These are phyloP conservation scores for Citrullus mucosospermus DNA, from an alignment of 306 rosid genomes.

Conservation along the genomic window DNA sequence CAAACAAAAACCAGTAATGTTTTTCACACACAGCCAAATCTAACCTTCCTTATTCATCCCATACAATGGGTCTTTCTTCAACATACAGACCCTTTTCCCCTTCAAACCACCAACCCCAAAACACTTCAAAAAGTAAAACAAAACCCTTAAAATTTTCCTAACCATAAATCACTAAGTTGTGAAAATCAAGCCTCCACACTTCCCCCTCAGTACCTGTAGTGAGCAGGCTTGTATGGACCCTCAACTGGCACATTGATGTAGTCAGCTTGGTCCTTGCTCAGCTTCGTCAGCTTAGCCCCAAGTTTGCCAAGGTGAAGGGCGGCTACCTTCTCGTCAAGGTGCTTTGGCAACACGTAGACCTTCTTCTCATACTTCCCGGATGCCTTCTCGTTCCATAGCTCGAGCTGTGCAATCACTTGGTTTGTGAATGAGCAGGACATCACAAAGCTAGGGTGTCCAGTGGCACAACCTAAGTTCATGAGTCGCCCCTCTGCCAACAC, in stretches of 20 bases:
- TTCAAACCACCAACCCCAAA: not conserved
- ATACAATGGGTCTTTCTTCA: not conserved
- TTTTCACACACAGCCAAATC: constrained; percentile 1
- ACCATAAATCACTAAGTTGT: not conserved
- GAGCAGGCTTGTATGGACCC: constrained; percentile 95
- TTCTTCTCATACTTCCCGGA: constrained; percentile 80
- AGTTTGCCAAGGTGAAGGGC: constrained; percentile 89
- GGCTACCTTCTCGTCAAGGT: constrained; percentile 97
- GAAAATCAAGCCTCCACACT: not conserved
- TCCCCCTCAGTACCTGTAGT: constrained; percentile 62
- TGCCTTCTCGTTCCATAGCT: constrained; percentile 77
- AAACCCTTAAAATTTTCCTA: not conserved
- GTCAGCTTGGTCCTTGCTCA: constrained; percentile 75
- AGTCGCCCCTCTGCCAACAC: constrained; percentile 92
- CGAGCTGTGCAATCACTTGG: constrained; percentile 96
- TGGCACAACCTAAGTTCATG: constrained; percentile 99
- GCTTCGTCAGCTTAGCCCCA: constrained; percentile 86
- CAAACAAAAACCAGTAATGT: not conserved
- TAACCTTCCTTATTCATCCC: not conserved
- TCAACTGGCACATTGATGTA: constrained; percentile 78
- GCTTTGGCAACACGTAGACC: constrained; percentile 91
- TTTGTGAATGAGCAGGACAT: constrained; percentile 99
- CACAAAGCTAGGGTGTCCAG: constrained; percentile 97
- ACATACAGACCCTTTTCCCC: not conserved
- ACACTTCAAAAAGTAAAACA: not conserved